Conservation (phyloP, 2,329 filamentous ascomycete genomes). For the Dryadomyces sulphureus region DNA sequence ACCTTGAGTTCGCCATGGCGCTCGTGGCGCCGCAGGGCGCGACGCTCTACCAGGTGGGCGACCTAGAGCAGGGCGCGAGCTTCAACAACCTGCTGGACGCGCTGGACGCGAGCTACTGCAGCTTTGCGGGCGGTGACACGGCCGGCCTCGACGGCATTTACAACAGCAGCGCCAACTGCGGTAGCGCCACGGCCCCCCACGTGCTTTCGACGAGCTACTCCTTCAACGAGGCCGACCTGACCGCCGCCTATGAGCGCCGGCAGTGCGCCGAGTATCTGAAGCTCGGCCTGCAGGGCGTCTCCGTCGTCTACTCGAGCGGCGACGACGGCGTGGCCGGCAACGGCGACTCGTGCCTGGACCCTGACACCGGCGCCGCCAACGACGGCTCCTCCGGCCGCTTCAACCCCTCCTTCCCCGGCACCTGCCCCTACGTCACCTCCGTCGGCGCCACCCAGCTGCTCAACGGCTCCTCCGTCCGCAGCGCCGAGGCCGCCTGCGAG, state of each 20-base stretch:
- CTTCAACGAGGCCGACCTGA: conserved; percentile 34
- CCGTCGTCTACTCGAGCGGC: conserved; percentile 34
- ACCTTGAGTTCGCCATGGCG: conserved; percentile 24
- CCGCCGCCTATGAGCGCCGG: conserved; percentile 30
- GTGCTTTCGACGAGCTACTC: conserved; percentile 40
- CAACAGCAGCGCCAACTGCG: conserved; percentile 26
- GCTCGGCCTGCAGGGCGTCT: conserved; percentile 35
- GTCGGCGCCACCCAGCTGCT: conserved; percentile 35
- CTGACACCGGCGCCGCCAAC: conserved; percentile 15
- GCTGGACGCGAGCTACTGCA: conserved; percentile 30
- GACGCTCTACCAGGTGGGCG: conserved; percentile 32
- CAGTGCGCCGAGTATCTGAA: conserved; percentile 45
- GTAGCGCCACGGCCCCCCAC: conserved; percentile 27
- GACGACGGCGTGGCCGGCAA: conserved; percentile 31
- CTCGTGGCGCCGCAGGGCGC: conserved; percentile 35
- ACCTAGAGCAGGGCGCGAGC: conserved; percentile 17
- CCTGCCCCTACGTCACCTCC: conserved; percentile 33
- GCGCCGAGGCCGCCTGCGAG: conserved; percentile 29
- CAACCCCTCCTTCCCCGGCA: conserved; percentile 29
- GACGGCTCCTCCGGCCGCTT: conserved; percentile 24
- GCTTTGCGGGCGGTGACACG: conserved; percentile 24
- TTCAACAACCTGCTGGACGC: conserved; percentile 21
- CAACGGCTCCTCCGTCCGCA: conserved; percentile 20
- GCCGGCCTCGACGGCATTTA: conserved; percentile 22
- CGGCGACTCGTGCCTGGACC: conserved; percentile 20